Conservation (phyloP, 2,329 filamentous ascomycete genomes). For the Xylariaceae sp. region DNA sequence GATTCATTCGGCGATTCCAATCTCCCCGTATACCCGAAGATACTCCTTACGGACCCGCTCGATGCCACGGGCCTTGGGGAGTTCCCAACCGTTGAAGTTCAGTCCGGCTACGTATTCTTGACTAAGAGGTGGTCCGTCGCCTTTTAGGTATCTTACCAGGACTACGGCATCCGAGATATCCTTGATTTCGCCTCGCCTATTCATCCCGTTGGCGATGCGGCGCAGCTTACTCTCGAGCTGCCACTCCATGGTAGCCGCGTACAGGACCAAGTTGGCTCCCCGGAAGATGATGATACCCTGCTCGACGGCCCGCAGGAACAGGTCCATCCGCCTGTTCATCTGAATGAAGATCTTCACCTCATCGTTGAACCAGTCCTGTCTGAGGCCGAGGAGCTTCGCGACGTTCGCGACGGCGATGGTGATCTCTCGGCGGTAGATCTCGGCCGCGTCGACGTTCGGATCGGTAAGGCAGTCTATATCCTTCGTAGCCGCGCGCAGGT, state of each 20-base stretch:
- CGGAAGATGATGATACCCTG: conserved; percentile 24
- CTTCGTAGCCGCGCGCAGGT: conserved; percentile 22
- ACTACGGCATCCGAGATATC: conserved; percentile 14
- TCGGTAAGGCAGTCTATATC: conserved; percentile 29
- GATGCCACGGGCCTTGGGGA: background rate
- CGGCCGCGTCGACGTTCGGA: conserved; percentile 25
- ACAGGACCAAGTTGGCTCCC: conserved; percentile 25
- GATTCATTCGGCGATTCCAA: background rate
- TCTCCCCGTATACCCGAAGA: background rate
- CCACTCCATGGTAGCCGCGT: conserved; percentile 27
- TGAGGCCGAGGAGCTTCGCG: conserved; percentile 4
- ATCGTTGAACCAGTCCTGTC: conserved; percentile 26
- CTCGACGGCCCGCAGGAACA: conserved; percentile 27
- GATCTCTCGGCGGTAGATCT: conserved; percentile 23
- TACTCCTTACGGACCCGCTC: background rate
- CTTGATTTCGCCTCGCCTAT: background rate
- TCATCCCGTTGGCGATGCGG: conserved; percentile 19
- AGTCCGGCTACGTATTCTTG: conserved; percentile 1
- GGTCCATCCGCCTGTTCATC: conserved; percentile 13
- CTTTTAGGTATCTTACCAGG: conserved; percentile 4
- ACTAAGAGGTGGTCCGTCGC: conserved; percentile 1
- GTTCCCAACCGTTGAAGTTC: conserved; percentile 7
- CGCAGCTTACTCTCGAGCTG: conserved; percentile 29
- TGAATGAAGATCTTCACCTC: conserved; percentile 24
- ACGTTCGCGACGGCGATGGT: conserved; percentile 14